Conservation (phyloP, 352 stramenopile genomes). For the Blastocystis sp. region DNA sequence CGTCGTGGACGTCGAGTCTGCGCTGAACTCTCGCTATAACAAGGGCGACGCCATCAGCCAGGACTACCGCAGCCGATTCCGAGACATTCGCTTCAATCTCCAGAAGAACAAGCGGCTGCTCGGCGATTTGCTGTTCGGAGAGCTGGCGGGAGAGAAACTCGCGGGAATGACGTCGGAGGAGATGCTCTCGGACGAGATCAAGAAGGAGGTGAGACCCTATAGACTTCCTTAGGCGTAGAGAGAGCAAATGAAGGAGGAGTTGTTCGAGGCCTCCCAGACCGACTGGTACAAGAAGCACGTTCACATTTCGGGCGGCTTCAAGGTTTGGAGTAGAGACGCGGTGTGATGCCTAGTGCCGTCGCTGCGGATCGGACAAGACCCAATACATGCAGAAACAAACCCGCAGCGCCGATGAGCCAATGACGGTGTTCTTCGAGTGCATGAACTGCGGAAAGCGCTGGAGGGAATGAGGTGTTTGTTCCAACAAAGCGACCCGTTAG, state of each 20-base stretch:
- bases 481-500: background rate
- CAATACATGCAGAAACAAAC: slow-evolving; percentile 95
- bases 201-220: slow-evolving; percentile 75
- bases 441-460: slow-evolving; percentile 92
- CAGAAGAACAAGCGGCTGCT: slow-evolving; percentile 76
- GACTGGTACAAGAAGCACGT: slow-evolving; percentile 70
- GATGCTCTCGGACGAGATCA: slow-evolving; percentile 73
- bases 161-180: slow-evolving; percentile 75
- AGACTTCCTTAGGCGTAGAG: background rate
- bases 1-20: slow-evolving; percentile 31
- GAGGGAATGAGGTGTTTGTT: slow-evolving; percentile 72
- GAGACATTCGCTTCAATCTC: slow-evolving; percentile 75
- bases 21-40: slow-evolving; percentile 11
- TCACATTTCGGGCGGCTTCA: slow-evolving; percentile 71
- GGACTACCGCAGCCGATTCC: slow-evolving; percentile 47
- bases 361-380: slow-evolving; percentile 90
- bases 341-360: slow-evolving; percentile 81
- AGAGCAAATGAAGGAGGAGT: slow-evolving; percentile 62
- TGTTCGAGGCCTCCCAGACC: slow-evolving; percentile 66
- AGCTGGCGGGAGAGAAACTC: slow-evolving; percentile 73
- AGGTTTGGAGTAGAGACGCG: background rate
- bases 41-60: slow-evolving; percentile 1
- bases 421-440: slow-evolving; percentile 93
- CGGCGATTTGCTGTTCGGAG: slow-evolving; percentile 74
- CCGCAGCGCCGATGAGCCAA: slow-evolving; percentile 91